phyloP scores from a whole-genome alignment of 2,329 filamentous ascomycete species.

The Basipetospora chlamydospora region DNA sequence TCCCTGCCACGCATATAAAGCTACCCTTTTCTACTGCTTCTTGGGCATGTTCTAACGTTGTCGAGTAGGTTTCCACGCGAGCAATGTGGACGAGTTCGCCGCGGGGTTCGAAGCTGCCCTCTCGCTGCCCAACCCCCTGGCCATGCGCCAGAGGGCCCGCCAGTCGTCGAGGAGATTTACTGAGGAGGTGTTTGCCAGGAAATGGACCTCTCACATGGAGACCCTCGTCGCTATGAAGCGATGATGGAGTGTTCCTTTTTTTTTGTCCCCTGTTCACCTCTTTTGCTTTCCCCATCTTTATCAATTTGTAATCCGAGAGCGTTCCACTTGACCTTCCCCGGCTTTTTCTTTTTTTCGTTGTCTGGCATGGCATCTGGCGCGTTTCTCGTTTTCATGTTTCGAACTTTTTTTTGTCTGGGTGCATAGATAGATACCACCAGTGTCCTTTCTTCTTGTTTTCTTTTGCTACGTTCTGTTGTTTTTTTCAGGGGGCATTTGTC shows the following conservation, averaged over 20 bases:
- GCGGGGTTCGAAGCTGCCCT: slow-evolving; percentile 66
- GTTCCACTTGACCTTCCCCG: neutral
- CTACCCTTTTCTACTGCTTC: too few relatives aligned
- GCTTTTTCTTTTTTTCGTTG: neutral
- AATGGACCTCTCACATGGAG: slow-evolving; percentile 65
- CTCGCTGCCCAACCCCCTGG: slow-evolving; percentile 53
- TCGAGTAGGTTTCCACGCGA: slow-evolving; percentile 64
- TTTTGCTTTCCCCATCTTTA: neutral
- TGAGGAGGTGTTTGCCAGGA: slow-evolving; percentile 67
- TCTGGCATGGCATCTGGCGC: neutral
- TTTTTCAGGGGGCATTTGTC: neutral
- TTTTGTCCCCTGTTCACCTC: neutral
- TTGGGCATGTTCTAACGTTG: neutral
- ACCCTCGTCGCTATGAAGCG: slow-evolving; percentile 42
- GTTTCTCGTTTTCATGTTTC: neutral
- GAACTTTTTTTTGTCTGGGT: slow-evolving; percentile 3
- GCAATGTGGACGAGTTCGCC: slow-evolving; percentile 65
- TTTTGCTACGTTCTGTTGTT: neutral
- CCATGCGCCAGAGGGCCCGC: slow-evolving; percentile 62
- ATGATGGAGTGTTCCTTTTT: too few relatives aligned
- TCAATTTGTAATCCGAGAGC: too few relatives aligned
- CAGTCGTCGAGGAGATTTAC: slow-evolving; percentile 73
- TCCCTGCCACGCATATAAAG: too few relatives aligned
- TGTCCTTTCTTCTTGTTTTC: neutral
- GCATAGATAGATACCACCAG: slow-evolving; percentile 5